Conservation (phyloP, 164 flowering plant genomes). For the Vitis rotundifolia region DNA sequence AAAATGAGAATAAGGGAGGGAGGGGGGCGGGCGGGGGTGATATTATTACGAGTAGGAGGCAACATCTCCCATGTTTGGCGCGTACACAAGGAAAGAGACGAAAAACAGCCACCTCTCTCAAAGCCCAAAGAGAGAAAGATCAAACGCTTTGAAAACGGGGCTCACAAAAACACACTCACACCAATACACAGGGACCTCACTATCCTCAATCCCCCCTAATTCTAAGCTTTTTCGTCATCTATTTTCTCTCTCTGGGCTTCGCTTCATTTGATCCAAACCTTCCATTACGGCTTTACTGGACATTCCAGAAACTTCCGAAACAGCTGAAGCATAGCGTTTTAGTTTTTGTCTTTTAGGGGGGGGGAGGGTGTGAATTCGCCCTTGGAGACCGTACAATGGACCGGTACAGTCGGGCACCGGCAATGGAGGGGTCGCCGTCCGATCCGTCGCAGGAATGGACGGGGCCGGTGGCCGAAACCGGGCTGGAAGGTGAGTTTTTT, state of each 20-base stretch:
- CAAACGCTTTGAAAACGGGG: conserved; percentile 10
- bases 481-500: conserved; percentile 38
- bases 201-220: not conserved
- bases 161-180: too few relatives aligned
- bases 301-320: not conserved
- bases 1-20: not conserved
- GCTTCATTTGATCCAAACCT: conserved; percentile 10
- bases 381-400: conserved; percentile 37
- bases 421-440: conserved; percentile 35
- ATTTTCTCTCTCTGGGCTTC: conserved; percentile 10
- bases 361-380: too few relatives aligned
- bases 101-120: conserved; percentile 3
- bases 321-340: not conserved
- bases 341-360: too few relatives aligned
- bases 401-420: conserved; percentile 37
- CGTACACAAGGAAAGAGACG: conserved; percentile 24
- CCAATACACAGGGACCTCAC: not conserved
- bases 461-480: conserved; percentile 39
- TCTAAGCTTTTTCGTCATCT: conserved; percentile 4
- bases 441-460: conserved; percentile 55
- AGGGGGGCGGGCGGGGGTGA: not conserved
- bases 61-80: conserved; percentile 27
- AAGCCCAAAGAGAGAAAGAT: conserved; percentile 6
- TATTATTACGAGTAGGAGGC: not conserved
- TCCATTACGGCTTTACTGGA: not conserved